These are phyloP conservation scores for Aspergillus nanangensis DNA, from an alignment of 495 filamentous ascomycete species.

Conservation along the genomic window DNA sequence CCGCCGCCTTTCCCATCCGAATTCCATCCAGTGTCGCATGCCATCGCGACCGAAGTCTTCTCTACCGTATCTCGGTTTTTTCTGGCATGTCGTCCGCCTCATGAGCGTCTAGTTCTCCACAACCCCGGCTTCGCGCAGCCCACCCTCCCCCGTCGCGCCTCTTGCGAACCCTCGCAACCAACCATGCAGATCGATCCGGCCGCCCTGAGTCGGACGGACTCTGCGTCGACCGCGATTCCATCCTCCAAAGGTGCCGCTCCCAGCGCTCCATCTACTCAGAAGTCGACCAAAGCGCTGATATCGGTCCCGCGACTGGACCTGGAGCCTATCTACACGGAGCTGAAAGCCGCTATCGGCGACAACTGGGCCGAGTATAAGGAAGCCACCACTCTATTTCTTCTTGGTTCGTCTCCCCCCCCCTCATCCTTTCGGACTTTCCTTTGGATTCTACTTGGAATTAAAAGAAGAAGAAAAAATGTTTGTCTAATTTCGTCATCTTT, in stretches of 20 bases:
- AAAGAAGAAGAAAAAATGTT: no score
- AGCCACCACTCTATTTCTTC: conserved; percentile 68
- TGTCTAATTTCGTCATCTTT: no score
- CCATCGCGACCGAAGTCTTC: conserved; percentile 7
- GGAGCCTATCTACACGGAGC: conserved; percentile 80
- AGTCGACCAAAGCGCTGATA: conserved; percentile 54
- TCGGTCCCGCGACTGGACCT: conserved; percentile 81
- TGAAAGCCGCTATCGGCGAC: conserved; percentile 78
- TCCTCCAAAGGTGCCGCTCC: conserved; percentile 57
- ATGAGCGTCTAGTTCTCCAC: conserved; percentile 40
- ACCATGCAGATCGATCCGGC: conserved; percentile 85
- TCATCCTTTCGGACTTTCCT: no score
- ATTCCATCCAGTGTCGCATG: conserved; percentile 18
- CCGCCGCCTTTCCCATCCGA: conserved; percentile 24
- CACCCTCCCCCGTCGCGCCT: conserved; percentile 42
- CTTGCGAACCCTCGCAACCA: conserved; percentile 33
- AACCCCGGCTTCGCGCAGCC: conserved; percentile 40
- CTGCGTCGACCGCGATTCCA: conserved; percentile 52
- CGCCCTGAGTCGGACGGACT: conserved; percentile 70
- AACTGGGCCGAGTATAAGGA: conserved; percentile 89
- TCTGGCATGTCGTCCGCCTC: conserved; percentile 20
- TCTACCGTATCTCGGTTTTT: conserved; percentile 5
- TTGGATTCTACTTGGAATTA: no score
- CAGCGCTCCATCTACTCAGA: conserved; percentile 50
- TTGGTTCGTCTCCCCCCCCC: conserved; percentile 52